Base-by-base conservation (phyloP, 352 stramenopile species). In the Paralagenidium karlingii region DNA sequence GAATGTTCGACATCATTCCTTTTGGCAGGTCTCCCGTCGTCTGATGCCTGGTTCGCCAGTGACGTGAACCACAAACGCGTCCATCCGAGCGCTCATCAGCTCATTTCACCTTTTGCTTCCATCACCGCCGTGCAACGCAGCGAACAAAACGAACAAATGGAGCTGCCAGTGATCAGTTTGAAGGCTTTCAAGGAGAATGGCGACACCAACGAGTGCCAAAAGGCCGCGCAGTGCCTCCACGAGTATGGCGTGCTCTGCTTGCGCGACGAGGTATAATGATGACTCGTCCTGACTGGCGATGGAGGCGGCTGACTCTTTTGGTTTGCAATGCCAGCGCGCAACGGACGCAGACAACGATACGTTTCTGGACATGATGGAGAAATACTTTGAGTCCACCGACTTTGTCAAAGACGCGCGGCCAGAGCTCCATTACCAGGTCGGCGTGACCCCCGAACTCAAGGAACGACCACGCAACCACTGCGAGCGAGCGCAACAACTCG, bases 301-400 rank as follows among this genome's bases (percentile, higher is more conserved):
- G 4, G n/a, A n/a, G n/a, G n/a, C n/a, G n/a, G n/a, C n/a, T n/a
- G 18, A 24, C 18, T 40, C 12, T 15, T 26, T 43, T 47, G 11
- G 11, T 10, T 43, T 43, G 18, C 5, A 28, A 15, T 12, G 5
- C 9, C 30, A 80, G 66, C 76, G 76, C 40, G 73, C 69, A 11
- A 64, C 53, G 29, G 68, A 86, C 47, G 50, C 36, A n/a, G 68
- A 89, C 56, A 88, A 88, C 38, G 62, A 76, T 27, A 68, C 44
- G 38, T 96, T 96, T 55, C 63, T 96, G 10, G 65, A 94, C 60
- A 89, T 95, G 71, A 95, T 96, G 79, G 87, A 96, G 59, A 65
- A 57, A 3, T 96, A 96, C 63, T 96, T 94, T 46, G 78, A 76
- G 49, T 42, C 68, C 18, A 85, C 80, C 32, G 85, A 96, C 53